Evolutionary conservation across 352 stramenopile genomes (phyloP), one percentile per base, ranked within the genome.

Genomic region (Phytophthora tentaculata): DNA sequence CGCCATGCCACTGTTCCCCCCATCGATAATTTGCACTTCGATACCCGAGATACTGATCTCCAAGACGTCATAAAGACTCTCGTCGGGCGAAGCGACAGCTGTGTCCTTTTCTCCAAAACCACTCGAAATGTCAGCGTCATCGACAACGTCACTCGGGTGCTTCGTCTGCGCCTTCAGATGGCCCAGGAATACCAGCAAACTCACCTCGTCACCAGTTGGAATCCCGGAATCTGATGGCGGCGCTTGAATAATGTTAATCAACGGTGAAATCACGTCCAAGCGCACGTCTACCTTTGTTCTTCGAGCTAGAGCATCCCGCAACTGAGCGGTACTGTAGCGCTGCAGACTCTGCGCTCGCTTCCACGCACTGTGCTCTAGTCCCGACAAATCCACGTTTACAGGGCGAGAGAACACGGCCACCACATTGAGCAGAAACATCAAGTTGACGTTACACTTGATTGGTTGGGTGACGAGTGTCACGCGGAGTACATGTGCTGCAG

Each of bases 31-130:
- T 53, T 90, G 83, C 12, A 93, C 85, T 74, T 96, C 82, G 54
- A 94, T 89, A 3, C 86, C 86, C 0, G 80, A 85, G n/a, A 96
- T 78, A 13, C 74, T 81, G 41, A 96, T 86, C 41, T 95, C 82
- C 13, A 95, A 79, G 0, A 89, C 71, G 48, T 96, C 88, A 56
- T 95, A 94, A n/a, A 96, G 61, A 65, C 72, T 76, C 22, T 82
- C 67, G 0, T 85, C 80, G 2, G 65, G 62, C 10, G 71, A 58
- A 6, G 60, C 56, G 20, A 69, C 28, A 41, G 48, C 49, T 41
- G 75, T 56, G 41, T 67, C 65, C 12, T 43, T 64, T 0, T 26
- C 45, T 54, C 13, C 61, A 41, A 56, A 26, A 28, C 43, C 50
- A 56, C 32, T 53, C 35, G 49, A 45, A 24, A 56, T 44, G 2